Evolutionary conservation across 768 basidiomycete genomes (phyloP).

Genomic region (Phaeotremella skinneri): DNA sequence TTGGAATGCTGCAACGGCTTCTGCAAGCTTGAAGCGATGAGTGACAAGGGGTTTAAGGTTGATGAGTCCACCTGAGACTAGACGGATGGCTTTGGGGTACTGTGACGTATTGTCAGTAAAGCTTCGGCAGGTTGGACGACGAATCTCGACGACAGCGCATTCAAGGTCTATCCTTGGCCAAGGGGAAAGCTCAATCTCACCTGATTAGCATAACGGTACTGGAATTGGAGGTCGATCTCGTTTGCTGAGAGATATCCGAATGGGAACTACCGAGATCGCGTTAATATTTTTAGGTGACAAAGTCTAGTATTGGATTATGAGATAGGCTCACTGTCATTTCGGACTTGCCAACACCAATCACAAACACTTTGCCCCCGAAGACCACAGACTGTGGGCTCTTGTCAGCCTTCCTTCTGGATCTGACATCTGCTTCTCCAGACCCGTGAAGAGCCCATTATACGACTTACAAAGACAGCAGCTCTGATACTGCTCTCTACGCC

Average conservation of each 20-base stretch:
- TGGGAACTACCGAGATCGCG: slow-evolving; percentile 38
- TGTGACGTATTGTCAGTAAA: slow-evolving; percentile 11
- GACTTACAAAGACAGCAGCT: slow-evolving; percentile 52
- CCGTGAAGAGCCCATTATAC: neutral
- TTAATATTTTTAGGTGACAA: too few relatives aligned
- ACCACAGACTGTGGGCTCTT: slow-evolving; percentile 39
- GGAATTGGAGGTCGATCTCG: slow-evolving; percentile 54
- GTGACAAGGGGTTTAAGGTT: slow-evolving; percentile 54
- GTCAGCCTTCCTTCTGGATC: slow-evolving; percentile 1
- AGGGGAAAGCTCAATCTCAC: slow-evolving; percentile 17
- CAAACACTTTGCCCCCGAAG: slow-evolving; percentile 53
- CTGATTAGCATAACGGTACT: slow-evolving; percentile 53
- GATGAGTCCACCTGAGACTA: slow-evolving; percentile 49
- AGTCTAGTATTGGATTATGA: too few relatives aligned
- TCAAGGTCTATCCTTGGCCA: neutral
- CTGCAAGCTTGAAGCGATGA: slow-evolving; percentile 52
- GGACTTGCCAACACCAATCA: slow-evolving; percentile 54
- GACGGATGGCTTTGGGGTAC: slow-evolving; percentile 54
- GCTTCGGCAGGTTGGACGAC: neutral
- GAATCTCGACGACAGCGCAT: neutral
- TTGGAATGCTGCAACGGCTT: slow-evolving; percentile 54
- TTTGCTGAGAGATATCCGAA: slow-evolving; percentile 52
- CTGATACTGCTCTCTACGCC: slow-evolving; percentile 53
- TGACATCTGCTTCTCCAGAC: too few relatives aligned
- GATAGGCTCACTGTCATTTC: slow-evolving; percentile 44